These are phyloP conservation scores for Adansonia grandidieri DNA, from an alignment of 441 rosid genomes.

Conservation along the genomic window DNA sequence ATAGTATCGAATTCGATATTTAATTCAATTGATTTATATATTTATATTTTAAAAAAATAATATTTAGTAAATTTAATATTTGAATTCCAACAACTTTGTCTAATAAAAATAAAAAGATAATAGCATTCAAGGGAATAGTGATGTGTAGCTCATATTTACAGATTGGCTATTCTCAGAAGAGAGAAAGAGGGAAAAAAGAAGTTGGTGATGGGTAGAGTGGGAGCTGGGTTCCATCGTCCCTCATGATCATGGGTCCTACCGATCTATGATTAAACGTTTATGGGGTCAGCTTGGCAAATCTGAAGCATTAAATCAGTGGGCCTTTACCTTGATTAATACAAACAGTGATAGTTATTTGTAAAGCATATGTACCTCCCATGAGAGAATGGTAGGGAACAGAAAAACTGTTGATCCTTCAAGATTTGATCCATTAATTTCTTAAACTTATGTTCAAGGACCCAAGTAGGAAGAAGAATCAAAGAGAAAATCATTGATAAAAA, in stretches of 20 bases:
- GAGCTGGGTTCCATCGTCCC: conserved; percentile 30
- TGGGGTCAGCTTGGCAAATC: conserved; percentile 31
- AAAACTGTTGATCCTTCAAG: background rate
- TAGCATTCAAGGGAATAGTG: conserved; percentile 24
- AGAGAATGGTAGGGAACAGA: background rate
- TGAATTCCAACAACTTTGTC: no score
- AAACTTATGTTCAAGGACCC: background rate
- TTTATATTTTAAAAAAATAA: no score
- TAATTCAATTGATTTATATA: no score
- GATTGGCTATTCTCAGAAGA: conserved; percentile 20
- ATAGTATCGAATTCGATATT: conserved; percentile 4
- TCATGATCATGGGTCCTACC: conserved; percentile 30
- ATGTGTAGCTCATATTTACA: conserved; percentile 33
- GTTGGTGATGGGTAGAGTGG: conserved; percentile 25
- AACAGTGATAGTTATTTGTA: background rate
- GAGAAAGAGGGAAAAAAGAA: background rate
- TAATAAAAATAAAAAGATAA: no score
- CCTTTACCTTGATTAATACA: background rate
- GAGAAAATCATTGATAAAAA: background rate
- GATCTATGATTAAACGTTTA: conserved; percentile 32
- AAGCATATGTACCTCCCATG: background rate
- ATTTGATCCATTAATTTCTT: background rate
- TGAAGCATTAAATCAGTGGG: conserved; percentile 30
- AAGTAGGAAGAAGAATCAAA: background rate
- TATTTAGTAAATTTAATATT: no score